Evolutionary conservation across 257 asterid species (phyloP).

Genomic region (Lavandula angustifolia): DNA sequence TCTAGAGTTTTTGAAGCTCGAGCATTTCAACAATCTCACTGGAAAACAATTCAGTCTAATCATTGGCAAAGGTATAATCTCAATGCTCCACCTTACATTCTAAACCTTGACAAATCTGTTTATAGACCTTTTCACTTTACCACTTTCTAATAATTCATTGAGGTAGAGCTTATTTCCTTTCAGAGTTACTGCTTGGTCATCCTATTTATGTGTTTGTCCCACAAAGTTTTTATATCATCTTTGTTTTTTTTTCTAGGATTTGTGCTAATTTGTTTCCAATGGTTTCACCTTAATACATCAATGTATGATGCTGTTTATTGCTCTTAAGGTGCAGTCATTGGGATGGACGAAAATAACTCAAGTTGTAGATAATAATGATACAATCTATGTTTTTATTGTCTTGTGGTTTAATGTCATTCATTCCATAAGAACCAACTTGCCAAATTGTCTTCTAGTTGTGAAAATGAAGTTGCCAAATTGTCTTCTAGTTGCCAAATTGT

Average conservation of each 20-base stretch:
- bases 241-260: not conserved
- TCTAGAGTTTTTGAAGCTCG: slow-evolving; percentile 56
- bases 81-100: not conserved
- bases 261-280: slow-evolving; percentile 6
- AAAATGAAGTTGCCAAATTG: not conserved
- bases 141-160: not conserved
- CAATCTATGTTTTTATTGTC: not conserved
- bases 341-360: slow-evolving; percentile 7
- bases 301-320: not conserved
- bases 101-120: not conserved
- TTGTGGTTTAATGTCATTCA: not conserved
- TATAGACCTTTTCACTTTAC: not conserved
- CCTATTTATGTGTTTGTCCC: not conserved
- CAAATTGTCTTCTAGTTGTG: not conserved
- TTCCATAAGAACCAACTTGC: too few species aligned
- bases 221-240: not conserved
- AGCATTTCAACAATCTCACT: slow-evolving; percentile 55
- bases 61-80: slow-evolving; percentile 83
- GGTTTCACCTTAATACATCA: slow-evolving; percentile 18
- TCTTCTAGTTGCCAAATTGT: too few species aligned
- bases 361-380: not conserved
- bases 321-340: slow-evolving; percentile 6
- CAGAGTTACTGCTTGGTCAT: not conserved
- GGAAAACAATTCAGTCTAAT: slow-evolving; percentile 73
- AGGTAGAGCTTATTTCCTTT: not conserved